phyloP scores from a whole-genome alignment of 2,329 filamentous ascomycete species.

The Fusarium graminum region DNA sequence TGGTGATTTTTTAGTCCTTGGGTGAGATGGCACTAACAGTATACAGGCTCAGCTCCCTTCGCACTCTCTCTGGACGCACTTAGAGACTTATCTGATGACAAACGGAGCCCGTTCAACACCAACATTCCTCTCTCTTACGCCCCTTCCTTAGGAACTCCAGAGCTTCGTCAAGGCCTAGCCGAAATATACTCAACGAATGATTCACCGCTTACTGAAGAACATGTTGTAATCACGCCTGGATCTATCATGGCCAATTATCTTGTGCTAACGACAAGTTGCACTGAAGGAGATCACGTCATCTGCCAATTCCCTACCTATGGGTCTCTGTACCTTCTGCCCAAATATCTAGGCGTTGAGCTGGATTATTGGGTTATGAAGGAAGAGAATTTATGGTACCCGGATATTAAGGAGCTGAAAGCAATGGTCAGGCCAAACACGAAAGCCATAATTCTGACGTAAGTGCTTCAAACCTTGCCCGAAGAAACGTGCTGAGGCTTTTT shows the following conservation, averaged over 20 bases:
- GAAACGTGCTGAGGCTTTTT: too few relatives aligned
- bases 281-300: conserved; percentile 1
- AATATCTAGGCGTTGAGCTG: neutral
- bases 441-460: neutral
- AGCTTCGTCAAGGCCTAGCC: neutral
- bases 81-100: neutral
- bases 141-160: neutral
- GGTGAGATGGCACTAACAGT: neutral
- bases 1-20: neutral
- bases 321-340: neutral
- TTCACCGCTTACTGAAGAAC: neutral
- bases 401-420: neutral
- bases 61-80: neutral
- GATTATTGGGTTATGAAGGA: neutral
- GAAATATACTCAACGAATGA: neutral
- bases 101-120: neutral
- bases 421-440: neutral
- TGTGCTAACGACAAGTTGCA: neutral
- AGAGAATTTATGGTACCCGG: neutral
- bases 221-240: conserved; percentile 6
- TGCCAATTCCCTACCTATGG: neutral
- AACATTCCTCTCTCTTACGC: neutral
- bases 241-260: conserved; percentile 4
- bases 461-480: too few relatives aligned
- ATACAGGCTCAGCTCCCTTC: neutral